Conservation (phyloP, 345 rosid genomes). For the Erucastrum elatum region DNA sequence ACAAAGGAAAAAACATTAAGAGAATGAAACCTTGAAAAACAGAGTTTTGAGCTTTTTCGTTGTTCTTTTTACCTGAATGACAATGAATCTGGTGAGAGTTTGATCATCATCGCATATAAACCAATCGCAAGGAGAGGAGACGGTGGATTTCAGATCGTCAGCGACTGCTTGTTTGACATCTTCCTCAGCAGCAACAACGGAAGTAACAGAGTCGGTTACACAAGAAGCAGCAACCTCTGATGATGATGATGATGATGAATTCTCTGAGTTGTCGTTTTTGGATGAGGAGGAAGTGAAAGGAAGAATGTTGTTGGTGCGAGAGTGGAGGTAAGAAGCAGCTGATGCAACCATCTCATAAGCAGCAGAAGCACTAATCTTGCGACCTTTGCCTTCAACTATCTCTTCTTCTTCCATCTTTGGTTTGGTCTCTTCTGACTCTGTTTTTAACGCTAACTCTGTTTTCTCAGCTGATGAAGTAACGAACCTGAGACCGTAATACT, state of each 20-base stretch:
- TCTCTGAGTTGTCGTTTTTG: constrained; percentile 14
- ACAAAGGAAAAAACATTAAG: constrained; percentile 16
- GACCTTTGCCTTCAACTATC: constrained; percentile 38
- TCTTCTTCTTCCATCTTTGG: constrained; percentile 30
- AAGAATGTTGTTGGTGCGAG: constrained; percentile 60
- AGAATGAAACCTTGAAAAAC: not conserved
- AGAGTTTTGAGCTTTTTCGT: not conserved
- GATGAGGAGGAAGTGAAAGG: constrained; percentile 47
- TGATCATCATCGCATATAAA: constrained; percentile 88
- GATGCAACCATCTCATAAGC: constrained; percentile 77
- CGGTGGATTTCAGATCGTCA: constrained; percentile 71
- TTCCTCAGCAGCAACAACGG: constrained; percentile 95
- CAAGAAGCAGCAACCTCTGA: constrained; percentile 62
- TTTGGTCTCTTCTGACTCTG: constrained; percentile 38
- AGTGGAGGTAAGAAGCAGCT: constrained; percentile 79
- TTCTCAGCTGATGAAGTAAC: constrained; percentile 81
- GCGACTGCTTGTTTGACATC: constrained; percentile 97
- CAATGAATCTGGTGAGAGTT: constrained; percentile 71
- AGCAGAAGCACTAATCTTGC: constrained; percentile 57
- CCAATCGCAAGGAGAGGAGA: constrained; percentile 94
- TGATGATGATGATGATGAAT: constrained; percentile 35
- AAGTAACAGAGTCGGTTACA: constrained; percentile 79
- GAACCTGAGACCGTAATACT: constrained; percentile 55
- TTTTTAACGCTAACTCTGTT: constrained; percentile 49
- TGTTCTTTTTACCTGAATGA: constrained; percentile 64